Base-by-base conservation (phyloP, 257 asterid genomes). In the Marsdenia floribunda region DNA sequence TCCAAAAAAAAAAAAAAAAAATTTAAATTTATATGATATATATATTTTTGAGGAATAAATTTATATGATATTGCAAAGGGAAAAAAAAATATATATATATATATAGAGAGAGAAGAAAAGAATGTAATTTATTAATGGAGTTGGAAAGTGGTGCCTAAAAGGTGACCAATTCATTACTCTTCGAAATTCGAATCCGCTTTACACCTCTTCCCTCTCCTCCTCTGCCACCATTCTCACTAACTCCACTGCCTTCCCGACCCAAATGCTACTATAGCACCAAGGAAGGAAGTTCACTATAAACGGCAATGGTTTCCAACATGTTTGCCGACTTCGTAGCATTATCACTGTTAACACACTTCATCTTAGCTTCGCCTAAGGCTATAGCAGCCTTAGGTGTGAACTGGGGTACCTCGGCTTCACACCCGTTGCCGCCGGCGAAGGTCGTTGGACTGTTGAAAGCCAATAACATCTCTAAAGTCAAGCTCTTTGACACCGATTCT, bases 381-480 rank as follows among this genome's bases (percentile, higher is more conserved):
- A 77, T 77, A 40, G 89, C 77, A 33, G 89, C 83, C 68, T 44
- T 88, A 5, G 98, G 97, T 69, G 92, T 93, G 71, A 93, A 87
- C 88, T 93, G 98, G 98, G 98, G 96, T 73, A 88, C 84, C 81
- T 80, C 87, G 46, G 89, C 96, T 79, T 88, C 96, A 18, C 92
- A 89, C 80, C 92, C 95, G 65, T 84, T 93, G 77, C 93, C 88
- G 81, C 93, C 97, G 76, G 80, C 77, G 35, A 88, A 83, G 82
- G 96, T 89, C 79, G 92, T 87, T 83, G 88, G 88, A 84, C 90
- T 93, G 55, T 82, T 91, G 70, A 91, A 89, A 76, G 83, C 95
- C 42, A 93, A 86, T 84, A 71, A 54, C 74, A 86, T 93, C 61
- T 75, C 74, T 64, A 88, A 87, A 78, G 92, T 93, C 40, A 89